A percentile compares a stretch with the other conserved stretches of the same genome.
Evolutionary conservation across 106 monocot genomes (phyloP).

Genomic region (Platanthera guangdongensis): DNA sequence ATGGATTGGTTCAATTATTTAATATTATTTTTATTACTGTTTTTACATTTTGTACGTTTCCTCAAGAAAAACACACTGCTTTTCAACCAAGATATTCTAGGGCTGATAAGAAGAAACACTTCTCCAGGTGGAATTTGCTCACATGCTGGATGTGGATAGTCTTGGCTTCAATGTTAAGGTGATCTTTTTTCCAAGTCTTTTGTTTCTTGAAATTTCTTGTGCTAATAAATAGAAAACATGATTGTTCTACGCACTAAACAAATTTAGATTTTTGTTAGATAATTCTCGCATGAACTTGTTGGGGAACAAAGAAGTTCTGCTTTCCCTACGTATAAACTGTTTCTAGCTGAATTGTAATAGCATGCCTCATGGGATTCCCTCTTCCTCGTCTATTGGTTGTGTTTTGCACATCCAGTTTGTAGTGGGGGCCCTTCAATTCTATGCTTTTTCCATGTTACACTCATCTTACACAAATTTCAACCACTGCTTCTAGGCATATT

Average conservation of each 20-base stretch:
- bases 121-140: conserved; percentile 75
- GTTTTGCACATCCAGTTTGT: not conserved
- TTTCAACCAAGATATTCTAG: not conserved
- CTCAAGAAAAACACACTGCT: not conserved
- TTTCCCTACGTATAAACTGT: not conserved
- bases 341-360: not conserved
- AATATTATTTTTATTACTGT: not conserved
- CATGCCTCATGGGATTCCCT: not conserved
- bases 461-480: not conserved
- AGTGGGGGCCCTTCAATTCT: not conserved
- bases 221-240: not conserved
- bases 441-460: not conserved
- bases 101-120: conserved; percentile 4
- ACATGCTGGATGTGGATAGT: conserved; percentile 89
- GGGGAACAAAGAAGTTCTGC: too few species aligned
- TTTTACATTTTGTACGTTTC: not conserved
- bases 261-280: not conserved
- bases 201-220: not conserved
- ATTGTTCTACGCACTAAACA: not conserved
- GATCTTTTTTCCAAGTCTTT: not conserved
- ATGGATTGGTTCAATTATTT: not conserved
- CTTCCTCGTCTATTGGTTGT: not conserved
- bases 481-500: not conserved
- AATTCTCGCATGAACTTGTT: not conserved
- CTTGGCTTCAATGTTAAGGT: conserved; percentile 99